Evolutionary conservation across 805 yeast species (phyloP), one percentile per base, ranked within the genome.

Genomic region (Candida nitratophila): DNA sequence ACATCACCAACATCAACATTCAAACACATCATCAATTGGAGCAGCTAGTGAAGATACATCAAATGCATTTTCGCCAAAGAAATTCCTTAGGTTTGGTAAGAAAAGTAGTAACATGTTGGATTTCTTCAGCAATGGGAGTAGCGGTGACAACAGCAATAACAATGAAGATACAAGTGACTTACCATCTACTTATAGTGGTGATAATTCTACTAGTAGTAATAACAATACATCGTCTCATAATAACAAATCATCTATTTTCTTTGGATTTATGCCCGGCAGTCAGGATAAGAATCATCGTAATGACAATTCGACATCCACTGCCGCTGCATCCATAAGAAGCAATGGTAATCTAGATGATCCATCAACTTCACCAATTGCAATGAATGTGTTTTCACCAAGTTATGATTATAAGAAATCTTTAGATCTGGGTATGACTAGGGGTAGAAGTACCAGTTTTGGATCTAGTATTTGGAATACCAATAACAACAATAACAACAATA

Each of bases 381-480:
- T 43, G 10, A 49, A 50, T 29, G 37, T 44, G 8, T n/a, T 44
- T 19, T 34, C 34, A 6, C 40, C 39, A 26, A 44, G 41, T n/a
- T 47, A 38, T 35, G 51, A 46, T 2, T 42, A 27, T 32, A 29
- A 41, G 29, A 41, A 17, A 10, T 36, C 44, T 6, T 15, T 47
- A 12, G 60, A 50, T 16, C 46, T 52, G 32, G 17, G 14, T 47
- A 48, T n/a, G 31, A 48, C 54, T 1, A 51, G 68, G 34, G 64
- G 50, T 6, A 52, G 68, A 44, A 63, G 66, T 46, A 55, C 63
- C 1, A 61, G 66, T 48, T 59, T 61, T 50, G 63, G 67, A 1
- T 57, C 65, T 11, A 63, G 66, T 44, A 63, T 61, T 34, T 61
- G 66, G 66, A 64, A 61, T 40, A 56, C 52, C 40, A 50, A 43